A percentile compares a stretch with the other conserved stretches of the same genome.
These are phyloP conservation scores for Heliocybe sulcata DNA, from an alignment of 1,284 basidiomycete species.

Conservation along the genomic window DNA sequence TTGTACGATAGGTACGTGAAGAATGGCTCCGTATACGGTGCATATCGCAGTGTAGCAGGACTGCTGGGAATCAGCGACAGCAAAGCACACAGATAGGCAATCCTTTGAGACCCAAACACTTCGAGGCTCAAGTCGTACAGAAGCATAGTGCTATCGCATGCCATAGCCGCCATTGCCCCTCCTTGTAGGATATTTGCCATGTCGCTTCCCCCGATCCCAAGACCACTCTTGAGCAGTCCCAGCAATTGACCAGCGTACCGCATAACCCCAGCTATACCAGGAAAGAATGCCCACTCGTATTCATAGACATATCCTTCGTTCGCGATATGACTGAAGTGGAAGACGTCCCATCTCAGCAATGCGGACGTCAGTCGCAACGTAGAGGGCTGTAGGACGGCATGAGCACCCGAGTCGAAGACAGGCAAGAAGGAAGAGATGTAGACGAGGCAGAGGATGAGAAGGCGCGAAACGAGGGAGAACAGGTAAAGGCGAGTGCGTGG, in stretches of 20 bases:
- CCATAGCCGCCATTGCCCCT: conserved; percentile 32
- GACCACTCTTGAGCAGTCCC: background rate
- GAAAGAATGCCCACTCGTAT: conserved; percentile 86
- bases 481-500: background rate
- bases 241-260: conserved; percentile 21
- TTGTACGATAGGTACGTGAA: conserved; percentile 76
- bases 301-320: conserved; percentile 66
- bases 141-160: conserved; percentile 36
- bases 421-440: background rate
- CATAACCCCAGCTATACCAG: conserved; percentile 58
- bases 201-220: conserved; percentile 9
- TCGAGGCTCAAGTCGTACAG: conserved; percentile 61
- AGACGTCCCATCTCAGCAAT: conserved; percentile 82
- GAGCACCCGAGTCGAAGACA: background rate
- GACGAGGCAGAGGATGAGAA: background rate
- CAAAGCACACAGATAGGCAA: conserved; percentile 55
- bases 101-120: conserved; percentile 40
- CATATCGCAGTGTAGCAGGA: conserved; percentile 64
- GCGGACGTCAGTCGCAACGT: conserved; percentile 15
- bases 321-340: conserved; percentile 76
- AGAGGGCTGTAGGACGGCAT: background rate
- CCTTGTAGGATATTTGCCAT: conserved; percentile 21
- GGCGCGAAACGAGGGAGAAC: background rate
- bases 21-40: conserved; percentile 80
- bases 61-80: conserved; percentile 80